Percentiles rank a stretch among this genome's conserved stretches.
phyloP scores from a whole-genome alignment of 1,284 basidiomycete genomes.

The Cutaneotrichosporon sp. region DNA sequence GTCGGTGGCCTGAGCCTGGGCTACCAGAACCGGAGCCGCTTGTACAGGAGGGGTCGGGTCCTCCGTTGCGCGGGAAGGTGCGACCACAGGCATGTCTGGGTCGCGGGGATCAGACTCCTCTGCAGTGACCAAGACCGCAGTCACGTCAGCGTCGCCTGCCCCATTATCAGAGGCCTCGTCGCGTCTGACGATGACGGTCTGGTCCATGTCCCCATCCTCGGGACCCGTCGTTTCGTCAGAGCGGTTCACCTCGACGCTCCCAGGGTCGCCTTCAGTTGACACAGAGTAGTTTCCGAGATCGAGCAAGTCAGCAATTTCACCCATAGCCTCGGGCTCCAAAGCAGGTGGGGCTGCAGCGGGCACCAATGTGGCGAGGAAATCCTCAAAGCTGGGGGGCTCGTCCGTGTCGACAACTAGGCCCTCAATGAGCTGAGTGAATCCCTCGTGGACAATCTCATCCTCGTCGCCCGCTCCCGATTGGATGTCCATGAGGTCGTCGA shows the following conservation, averaged over 20 bases:
- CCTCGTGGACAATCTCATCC: constrained; percentile 10
- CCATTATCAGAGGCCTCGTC: neutral
- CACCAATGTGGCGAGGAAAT: neutral
- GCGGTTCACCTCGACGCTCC: neutral
- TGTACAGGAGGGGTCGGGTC: neutral
- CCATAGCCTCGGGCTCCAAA: neutral
- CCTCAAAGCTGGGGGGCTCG: neutral
- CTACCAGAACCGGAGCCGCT: too few species aligned
- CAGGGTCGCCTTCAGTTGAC: neutral
- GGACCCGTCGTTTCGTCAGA: neutral
- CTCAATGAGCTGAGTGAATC: constrained; percentile 4
- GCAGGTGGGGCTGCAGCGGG: neutral
- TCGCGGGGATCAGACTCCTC: neutral
- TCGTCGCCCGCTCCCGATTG: constrained; percentile 12
- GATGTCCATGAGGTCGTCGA: constrained; percentile 21
- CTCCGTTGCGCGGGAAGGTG: neutral
- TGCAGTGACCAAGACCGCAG: neutral
- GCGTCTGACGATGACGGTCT: neutral
- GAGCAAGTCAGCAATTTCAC: neutral
- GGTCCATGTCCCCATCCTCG: neutral
- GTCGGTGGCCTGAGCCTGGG: too few species aligned
- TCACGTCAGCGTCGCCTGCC: neutral
- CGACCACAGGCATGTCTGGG: neutral
- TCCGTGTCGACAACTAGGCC: neutral
- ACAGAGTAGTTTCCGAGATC: neutral